These are phyloP conservation scores for Linnemannia schmuckeri DNA, from an alignment of 192 early-diverging fungal species.

Conservation along the genomic window DNA sequence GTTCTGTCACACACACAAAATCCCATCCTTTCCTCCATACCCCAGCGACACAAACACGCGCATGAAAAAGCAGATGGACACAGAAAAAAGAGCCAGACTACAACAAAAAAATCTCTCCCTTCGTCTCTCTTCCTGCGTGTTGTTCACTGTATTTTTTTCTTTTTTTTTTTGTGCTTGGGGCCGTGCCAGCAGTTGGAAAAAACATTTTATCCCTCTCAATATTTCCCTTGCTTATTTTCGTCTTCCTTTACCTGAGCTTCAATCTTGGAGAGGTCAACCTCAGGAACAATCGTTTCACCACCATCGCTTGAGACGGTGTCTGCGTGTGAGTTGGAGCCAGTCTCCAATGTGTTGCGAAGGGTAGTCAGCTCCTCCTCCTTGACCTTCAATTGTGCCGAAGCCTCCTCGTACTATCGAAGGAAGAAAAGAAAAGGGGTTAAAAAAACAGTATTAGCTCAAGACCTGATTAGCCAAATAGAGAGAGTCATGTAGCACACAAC, in stretches of 20 bases:
- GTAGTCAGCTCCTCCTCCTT: conserved; percentile 45
- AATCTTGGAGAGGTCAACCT: conserved; percentile 53
- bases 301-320: conserved; percentile 55
- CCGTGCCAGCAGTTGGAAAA: conserved; percentile 7
- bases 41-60: conserved; percentile 4
- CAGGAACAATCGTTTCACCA: conserved; percentile 52
- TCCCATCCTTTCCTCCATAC: background rate
- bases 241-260: conserved; percentile 42
- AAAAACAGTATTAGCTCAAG: conserved; percentile 10
- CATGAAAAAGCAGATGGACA: background rate
- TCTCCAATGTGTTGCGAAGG: conserved; percentile 34
- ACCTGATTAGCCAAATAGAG: conserved; percentile 4
- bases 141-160: background rate
- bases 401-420: conserved; percentile 39
- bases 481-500: background rate
- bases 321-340: conserved; percentile 32
- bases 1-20: background rate
- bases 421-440: background rate
- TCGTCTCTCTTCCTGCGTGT: background rate
- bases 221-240: background rate
- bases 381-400: conserved; percentile 25
- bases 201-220: background rate
- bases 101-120: background rate
- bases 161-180: background rate
- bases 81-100: background rate